A percentile compares a stretch with the other conserved stretches of the same genome.
Evolutionary conservation across 2,329 filamentous ascomycete genomes (phyloP).

Genomic region (Ophiostoma ips): DNA sequence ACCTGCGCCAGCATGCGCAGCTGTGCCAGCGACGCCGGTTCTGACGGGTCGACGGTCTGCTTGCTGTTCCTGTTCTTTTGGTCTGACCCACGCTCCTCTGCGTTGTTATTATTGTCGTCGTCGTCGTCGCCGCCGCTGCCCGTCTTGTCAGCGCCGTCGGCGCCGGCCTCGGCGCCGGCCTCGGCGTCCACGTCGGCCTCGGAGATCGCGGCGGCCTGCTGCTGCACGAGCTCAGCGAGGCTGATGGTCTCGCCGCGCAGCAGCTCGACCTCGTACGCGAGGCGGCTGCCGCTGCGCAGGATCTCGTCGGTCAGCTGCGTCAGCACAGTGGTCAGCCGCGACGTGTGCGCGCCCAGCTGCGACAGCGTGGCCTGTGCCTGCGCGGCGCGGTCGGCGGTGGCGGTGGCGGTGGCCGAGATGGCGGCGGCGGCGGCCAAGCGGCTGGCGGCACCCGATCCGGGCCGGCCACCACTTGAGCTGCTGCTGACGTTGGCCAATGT

Average conservation of each 20-base stretch:
- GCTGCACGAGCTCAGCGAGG: constrained; percentile 58
- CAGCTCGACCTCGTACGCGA: constrained; percentile 91
- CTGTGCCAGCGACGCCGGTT: constrained; percentile 59
- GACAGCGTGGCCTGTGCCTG: constrained; percentile 76
- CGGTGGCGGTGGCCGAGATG: constrained; percentile 13
- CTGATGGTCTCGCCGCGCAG: constrained; percentile 74
- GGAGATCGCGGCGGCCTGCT: constrained; percentile 38
- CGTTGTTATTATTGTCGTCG: too few relatives aligned
- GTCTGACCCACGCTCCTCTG: not conserved
- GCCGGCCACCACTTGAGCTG: not conserved
- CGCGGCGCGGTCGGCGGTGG: constrained; percentile 42
- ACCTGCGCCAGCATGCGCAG: constrained; percentile 74
- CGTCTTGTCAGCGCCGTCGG: too few relatives aligned
- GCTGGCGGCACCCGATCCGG: constrained; percentile 6
- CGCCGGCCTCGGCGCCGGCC: not conserved
- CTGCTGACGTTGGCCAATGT: constrained; percentile 49
- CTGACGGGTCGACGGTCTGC: constrained; percentile 17
- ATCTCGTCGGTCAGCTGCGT: constrained; percentile 93
- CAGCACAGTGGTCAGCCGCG: constrained; percentile 64
- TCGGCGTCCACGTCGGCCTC: constrained; percentile 32
- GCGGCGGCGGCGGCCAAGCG: constrained; percentile 5
- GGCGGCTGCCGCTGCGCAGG: constrained; percentile 67
- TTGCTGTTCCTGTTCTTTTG: not conserved
- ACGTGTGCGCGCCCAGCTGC: constrained; percentile 77
- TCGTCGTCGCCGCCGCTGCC: too few relatives aligned